Evolutionary conservation across 768 basidiomycete genomes (phyloP), one percentile per base, ranked within the genome.

Genomic region (Tylopilus felleus): DNA sequence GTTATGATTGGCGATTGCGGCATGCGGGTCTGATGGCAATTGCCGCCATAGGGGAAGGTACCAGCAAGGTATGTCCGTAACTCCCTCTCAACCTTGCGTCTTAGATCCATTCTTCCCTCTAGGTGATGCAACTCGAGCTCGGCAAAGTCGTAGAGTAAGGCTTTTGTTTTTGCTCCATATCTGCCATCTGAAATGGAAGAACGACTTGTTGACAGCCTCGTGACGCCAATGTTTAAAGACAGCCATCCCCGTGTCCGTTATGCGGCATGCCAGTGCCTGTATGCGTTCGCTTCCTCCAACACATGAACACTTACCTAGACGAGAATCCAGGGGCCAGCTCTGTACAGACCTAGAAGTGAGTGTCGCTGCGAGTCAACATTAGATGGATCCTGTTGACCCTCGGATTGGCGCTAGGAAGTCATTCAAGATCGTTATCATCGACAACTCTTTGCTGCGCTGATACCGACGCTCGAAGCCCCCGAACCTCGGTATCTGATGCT

Each of bases 1-100:
- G 81, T 51, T 86, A 85, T 55, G 89, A 93, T 69, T 96, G 93
- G 93, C 78, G 89, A 49, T 79, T 84, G 25, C 77, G 92, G 27
- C 91, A 95, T 61, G 91, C 90, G 0, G 93, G 88, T 12, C 72
- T 95, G 23, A 90, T 93, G 82, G 90, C 90, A 0, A 87, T 96
- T 52, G 90, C 90, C 0, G 81, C 86, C 0, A 86, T 94, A 47
- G 90, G 84, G 0, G 93, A 94, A 70, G 93, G 93, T 2, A 90
- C 89, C 0, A 83, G 80, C 35, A 86, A 84, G 74, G 83, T 85
- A 42, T 22, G 67, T 59, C 16, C 38, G 10, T 22, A 8, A 36
- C 16, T 19, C 16, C 14, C 9, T 9, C 16, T 25, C 14, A 23
- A 12, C 21, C 7, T 42, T 33, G n/a, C 36, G 45, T 44, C 51